Conservation (phyloP, 257 asterid species). For the Solanum lycopersicoides region DNA sequence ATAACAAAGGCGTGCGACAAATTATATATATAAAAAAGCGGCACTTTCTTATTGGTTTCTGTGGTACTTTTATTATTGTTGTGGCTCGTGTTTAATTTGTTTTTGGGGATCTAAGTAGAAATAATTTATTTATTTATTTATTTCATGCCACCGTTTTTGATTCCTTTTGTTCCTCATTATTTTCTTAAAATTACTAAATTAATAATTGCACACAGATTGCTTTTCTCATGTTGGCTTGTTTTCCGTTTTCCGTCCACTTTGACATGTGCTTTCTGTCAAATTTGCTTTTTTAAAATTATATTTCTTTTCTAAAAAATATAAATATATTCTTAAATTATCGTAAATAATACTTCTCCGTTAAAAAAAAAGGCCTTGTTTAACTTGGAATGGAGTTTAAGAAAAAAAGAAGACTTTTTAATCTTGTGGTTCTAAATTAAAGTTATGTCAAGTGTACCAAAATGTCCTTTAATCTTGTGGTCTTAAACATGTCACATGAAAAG, state of each 20-base stretch:
- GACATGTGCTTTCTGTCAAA: neutral
- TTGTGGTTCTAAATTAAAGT: too few relatives aligned
- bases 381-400: too few relatives aligned
- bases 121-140: neutral
- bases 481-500: too few relatives aligned
- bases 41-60: neutral
- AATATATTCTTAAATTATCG: rapidly evolving
- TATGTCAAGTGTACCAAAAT: too few relatives aligned
- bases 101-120: neutral
- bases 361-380: too few relatives aligned
- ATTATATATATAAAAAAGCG: neutral
- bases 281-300: neutral
- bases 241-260: neutral
- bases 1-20: neutral
- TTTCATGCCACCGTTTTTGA: neutral
- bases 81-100: neutral
- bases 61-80: neutral
- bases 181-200: neutral
- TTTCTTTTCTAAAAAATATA: too few relatives aligned
- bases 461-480: too few relatives aligned
- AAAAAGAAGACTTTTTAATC: too few relatives aligned
- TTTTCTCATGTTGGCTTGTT: neutral
- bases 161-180: neutral
- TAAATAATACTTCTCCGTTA: too few relatives aligned
- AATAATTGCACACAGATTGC: neutral